These are phyloP conservation scores for Rhynchospora pubera DNA, from an alignment of 176 grass and related monocot species.

Conservation along the genomic window DNA sequence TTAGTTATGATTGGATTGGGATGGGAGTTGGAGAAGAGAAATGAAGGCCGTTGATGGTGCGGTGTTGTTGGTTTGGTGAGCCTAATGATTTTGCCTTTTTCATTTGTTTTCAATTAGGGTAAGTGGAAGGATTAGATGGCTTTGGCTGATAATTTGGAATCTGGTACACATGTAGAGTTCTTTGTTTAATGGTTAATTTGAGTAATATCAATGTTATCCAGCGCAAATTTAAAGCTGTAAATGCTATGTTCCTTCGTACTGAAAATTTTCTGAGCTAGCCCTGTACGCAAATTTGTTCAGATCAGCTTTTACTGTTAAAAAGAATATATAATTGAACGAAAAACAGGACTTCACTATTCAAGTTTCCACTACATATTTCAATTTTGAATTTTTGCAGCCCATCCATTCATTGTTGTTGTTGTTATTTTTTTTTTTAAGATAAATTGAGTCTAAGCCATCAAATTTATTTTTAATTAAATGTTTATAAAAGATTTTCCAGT, in stretches of 20 bases:
- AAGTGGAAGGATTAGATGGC: not conserved
- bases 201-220: not conserved
- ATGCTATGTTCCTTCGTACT: too few species aligned
- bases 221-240: not conserved
- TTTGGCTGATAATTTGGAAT: not conserved
- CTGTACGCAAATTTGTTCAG: too few species aligned
- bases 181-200: not conserved
- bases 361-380: not conserved
- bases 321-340: too few species aligned
- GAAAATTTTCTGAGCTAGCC: too few species aligned
- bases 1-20: conserved; percentile 12
- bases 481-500: too few species aligned
- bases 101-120: not conserved
- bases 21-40: not conserved
- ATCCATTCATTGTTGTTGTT: too few species aligned
- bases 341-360: too few species aligned
- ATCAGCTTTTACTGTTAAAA: too few species aligned
- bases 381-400: not conserved
- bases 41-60: not conserved
- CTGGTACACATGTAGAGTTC: not conserved
- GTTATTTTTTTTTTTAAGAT: too few species aligned
- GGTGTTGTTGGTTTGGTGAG: conserved; percentile 6
- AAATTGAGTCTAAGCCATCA: too few species aligned
- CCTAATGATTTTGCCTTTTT: conserved; percentile 2
- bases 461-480: too few species aligned